Percentiles rank a stretch among this genome's conserved stretches.
Evolutionary conservation across 305 asterid genomes (phyloP).

Genomic region (Salvia sclarea): DNA sequence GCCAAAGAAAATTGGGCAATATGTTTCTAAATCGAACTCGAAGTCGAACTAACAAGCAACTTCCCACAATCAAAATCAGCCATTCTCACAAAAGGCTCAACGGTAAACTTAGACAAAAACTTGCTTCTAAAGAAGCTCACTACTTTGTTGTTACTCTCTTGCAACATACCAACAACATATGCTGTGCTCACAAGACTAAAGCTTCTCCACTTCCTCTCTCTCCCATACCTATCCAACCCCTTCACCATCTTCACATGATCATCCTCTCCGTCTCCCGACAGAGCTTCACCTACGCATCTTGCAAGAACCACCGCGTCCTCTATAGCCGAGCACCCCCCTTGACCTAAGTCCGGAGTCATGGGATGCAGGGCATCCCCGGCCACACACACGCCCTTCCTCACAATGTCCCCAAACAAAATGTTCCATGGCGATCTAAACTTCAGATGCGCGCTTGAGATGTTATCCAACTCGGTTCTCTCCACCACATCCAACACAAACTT

Average conservation of each 20-base stretch:
- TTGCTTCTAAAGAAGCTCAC: conserved; percentile 45
- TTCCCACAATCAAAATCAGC: conserved; percentile 55
- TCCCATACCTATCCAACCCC: conserved; percentile 48
- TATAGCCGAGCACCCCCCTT: conserved; percentile 61
- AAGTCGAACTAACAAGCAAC: conserved; percentile 31
- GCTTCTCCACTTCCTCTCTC: conserved; percentile 65
- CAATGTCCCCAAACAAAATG: conserved; percentile 43
- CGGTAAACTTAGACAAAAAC: conserved; percentile 38
- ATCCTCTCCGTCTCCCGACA: conserved; percentile 21
- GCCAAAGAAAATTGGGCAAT: not conserved
- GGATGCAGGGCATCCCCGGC: conserved; percentile 71
- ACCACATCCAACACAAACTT: conserved; percentile 35
- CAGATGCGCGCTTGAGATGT: conserved; percentile 40
- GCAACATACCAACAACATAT: conserved; percentile 49
- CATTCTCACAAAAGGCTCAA: conserved; percentile 36
- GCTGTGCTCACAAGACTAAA: conserved; percentile 47
- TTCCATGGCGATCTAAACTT: conserved; percentile 49
- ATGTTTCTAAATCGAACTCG: not conserved
- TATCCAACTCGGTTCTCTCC: conserved; percentile 41
- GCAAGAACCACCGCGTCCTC: conserved; percentile 63
- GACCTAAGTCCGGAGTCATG: conserved; percentile 67
- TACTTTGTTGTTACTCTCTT: conserved; percentile 44
- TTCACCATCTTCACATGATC: conserved; percentile 27
- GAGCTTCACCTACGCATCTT: conserved; percentile 47
- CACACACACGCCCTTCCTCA: conserved; percentile 43